Evolutionary conservation across 2,329 filamentous ascomycete genomes (phyloP).

Genomic region (Neocatenulostroma microsporum): DNA sequence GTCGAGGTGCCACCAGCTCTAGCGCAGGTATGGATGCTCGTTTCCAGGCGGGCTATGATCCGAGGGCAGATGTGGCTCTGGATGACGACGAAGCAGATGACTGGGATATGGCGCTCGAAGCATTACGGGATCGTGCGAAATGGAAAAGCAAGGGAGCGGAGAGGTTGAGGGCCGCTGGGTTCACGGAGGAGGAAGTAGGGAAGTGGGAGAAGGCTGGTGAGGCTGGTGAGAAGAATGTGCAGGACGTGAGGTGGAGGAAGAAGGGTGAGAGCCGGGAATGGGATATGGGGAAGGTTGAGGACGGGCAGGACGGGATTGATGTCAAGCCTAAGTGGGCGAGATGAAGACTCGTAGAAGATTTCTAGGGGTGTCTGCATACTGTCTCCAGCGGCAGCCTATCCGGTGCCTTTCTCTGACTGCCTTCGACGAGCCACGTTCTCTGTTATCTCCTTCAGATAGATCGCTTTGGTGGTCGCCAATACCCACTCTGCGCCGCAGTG

Average conservation of each 20-base stretch:
- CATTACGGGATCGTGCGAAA: conserved; percentile 67
- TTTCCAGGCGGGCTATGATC: conserved; percentile 62
- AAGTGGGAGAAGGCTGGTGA: conserved; percentile 58
- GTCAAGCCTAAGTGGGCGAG: conserved; percentile 44
- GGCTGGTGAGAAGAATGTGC: conserved; percentile 51
- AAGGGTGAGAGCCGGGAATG: conserved; percentile 54
- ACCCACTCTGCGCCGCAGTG: no score
- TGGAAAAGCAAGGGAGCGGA: conserved; percentile 70
- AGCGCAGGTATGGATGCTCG: conserved; percentile 67
- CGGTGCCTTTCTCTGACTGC: no score
- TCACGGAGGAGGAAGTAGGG: conserved; percentile 64
- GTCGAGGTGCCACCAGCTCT: conserved; percentile 55
- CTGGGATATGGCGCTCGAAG: conserved; percentile 75
- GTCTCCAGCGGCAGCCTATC: no score
- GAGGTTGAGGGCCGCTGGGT: conserved; percentile 67
- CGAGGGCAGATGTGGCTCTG: conserved; percentile 47
- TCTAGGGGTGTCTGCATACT: no score
- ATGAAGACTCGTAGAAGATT: conserved; percentile 1
- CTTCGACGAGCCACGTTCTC: no score
- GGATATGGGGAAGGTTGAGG: conserved; percentile 59
- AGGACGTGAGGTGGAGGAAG: conserved; percentile 35
- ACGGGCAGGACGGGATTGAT: conserved; percentile 46
- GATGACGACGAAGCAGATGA: conserved; percentile 46
- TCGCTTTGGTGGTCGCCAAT: no score
- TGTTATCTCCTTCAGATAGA: no score